Evolutionary conservation across 2,329 filamentous ascomycete genomes (phyloP).

Genomic region (Blastomyces percursus): DNA sequence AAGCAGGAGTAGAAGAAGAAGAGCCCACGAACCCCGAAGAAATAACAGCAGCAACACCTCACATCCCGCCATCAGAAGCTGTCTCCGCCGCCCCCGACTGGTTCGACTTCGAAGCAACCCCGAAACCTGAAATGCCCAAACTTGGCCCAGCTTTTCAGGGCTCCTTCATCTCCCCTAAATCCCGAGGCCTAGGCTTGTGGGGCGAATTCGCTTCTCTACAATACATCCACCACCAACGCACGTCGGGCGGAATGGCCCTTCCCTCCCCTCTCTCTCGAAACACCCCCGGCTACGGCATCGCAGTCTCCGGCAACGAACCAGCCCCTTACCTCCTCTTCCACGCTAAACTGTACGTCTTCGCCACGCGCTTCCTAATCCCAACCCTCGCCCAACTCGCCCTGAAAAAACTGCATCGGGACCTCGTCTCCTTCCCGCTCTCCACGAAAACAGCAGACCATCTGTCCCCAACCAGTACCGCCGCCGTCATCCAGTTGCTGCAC

Average conservation of each 20-base stretch:
- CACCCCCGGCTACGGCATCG: conserved; percentile 8
- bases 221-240: conserved; percentile 22
- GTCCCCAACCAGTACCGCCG: conserved; percentile 19
- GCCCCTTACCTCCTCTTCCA: conserved; percentile 33
- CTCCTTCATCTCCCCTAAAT: conserved; percentile 20
- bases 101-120: conserved; percentile 12
- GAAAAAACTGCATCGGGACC: conserved; percentile 30
- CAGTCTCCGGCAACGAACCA: conserved; percentile 7
- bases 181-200: conserved; percentile 28
- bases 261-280: conserved; percentile 10
- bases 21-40: conserved; percentile 11
- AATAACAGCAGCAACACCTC: conserved; percentile 5
- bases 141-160: conserved; percentile 20
- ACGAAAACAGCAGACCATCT: conserved; percentile 2
- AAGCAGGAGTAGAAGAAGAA: conserved; percentile 4
- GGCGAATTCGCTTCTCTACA: conserved; percentile 29
- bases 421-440: conserved; percentile 23
- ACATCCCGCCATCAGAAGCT: conserved; percentile 4
- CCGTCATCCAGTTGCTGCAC: conserved; percentile 30
- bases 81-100: conserved; percentile 5
- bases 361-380: conserved; percentile 32
- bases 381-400: conserved; percentile 32
- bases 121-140: conserved; percentile 5
- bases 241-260: conserved; percentile 5
- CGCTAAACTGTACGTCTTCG: conserved; percentile 35